phyloP scores from a whole-genome alignment of 1,284 basidiomycete species.

The Peniophora sp. region DNA sequence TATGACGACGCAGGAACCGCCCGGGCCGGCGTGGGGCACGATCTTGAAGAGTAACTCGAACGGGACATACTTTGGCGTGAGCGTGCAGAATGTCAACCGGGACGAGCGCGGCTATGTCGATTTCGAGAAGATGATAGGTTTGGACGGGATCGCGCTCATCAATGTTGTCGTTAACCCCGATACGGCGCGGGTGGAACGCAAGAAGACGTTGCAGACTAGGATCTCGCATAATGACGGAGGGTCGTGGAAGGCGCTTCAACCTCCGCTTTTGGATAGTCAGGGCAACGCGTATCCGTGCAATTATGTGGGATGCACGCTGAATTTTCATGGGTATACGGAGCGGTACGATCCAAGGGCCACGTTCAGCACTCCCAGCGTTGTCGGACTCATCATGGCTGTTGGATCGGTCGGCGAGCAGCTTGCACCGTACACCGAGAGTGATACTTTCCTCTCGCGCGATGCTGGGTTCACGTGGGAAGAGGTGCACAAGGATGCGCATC shows the following conservation, averaged over 20 bases:
- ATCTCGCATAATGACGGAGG: slow-evolving; percentile 94
- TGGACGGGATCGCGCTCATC: slow-evolving; percentile 93
- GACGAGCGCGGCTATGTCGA: slow-evolving; percentile 86
- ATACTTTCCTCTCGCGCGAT: slow-evolving; percentile 95
- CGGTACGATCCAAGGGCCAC: slow-evolving; percentile 85
- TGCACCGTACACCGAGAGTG: slow-evolving; percentile 77
- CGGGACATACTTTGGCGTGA: slow-evolving; percentile 91
- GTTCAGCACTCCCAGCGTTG: slow-evolving; percentile 86
- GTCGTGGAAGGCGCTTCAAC: slow-evolving; percentile 75
- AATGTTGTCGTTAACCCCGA: slow-evolving; percentile 84
- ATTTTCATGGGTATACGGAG: slow-evolving; percentile 95
- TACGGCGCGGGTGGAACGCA: slow-evolving; percentile 66
- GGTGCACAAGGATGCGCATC: slow-evolving; percentile 94
- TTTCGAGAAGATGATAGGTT: slow-evolving; percentile 97
- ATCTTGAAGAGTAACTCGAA: slow-evolving; percentile 98
- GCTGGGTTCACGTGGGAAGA: slow-evolving; percentile 98
- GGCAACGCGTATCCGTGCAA: slow-evolving; percentile 72
- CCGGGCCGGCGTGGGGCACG: slow-evolving; percentile 87
- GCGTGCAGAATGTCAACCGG: slow-evolving; percentile 85
- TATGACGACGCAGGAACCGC: slow-evolving; percentile 81
- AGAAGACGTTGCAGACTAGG: slow-evolving; percentile 75
- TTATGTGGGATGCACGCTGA: slow-evolving; percentile 71
- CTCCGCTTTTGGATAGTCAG: slow-evolving; percentile 72
- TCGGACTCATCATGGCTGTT: slow-evolving; percentile 92
- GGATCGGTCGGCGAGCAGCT: slow-evolving; percentile 93